A percentile compares a stretch with the other conserved stretches of the same genome.
Evolutionary conservation across 176 grass and related monocot genomes (phyloP).

Genomic region (barley (Hordeum vulgare)): MorexV3_pseudomolecules_assembly NC_058522.1:307375801-307376300

Average conservation of each 20-base stretch:
- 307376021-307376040: constrained; percentile 13
- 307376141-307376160: background rate
- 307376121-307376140: background rate
- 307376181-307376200: background rate
- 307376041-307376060: background rate
- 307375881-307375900: background rate
- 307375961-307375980: constrained; percentile 14
- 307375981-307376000: constrained; percentile 71
- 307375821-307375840: background rate
- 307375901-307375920: background rate
- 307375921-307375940: background rate
- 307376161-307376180: background rate
- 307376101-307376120: background rate
- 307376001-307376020: constrained; percentile 84
- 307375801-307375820: background rate
- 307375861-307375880: background rate
- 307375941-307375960: background rate
- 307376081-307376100: background rate
- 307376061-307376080: background rate
- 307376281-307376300: background rate
- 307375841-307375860: background rate
- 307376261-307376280: background rate
- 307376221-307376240: background rate
- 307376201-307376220: background rate
- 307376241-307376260: background rate